Percentiles rank a stretch among this genome's conserved stretches.
These are phyloP conservation scores for Mortierella sp. DNA, from an alignment of 371 early-diverging fungal species.

Conservation along the genomic window DNA sequence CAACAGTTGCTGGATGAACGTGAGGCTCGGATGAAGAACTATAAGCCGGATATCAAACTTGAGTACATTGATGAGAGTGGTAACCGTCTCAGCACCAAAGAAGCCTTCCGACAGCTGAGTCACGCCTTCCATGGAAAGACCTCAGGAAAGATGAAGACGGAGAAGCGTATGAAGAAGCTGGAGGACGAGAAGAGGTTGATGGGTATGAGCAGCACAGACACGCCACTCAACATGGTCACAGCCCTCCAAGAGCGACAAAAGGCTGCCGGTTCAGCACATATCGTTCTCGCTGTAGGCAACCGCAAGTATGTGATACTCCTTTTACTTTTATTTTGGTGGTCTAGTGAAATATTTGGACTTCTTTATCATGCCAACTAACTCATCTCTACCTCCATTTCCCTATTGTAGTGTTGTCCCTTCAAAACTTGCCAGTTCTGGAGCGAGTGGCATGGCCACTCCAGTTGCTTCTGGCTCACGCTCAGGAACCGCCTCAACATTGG, in stretches of 20 bases:
- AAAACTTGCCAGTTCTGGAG: conserved; percentile 15
- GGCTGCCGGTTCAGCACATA: conserved; percentile 79
- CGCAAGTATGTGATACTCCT: conserved; percentile 53
- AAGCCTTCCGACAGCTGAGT: conserved; percentile 92
- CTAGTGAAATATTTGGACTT: not conserved
- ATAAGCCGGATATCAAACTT: conserved; percentile 90
- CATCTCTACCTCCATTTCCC: not conserved
- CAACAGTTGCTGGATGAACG: conserved; percentile 76
- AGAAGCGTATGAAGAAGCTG: conserved; percentile 84
- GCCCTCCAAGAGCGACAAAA: conserved; percentile 82
- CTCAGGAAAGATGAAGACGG: conserved; percentile 94
- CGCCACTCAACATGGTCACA: conserved; percentile 80
- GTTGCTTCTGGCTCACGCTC: conserved; percentile 23
- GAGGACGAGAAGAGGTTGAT: conserved; percentile 84
- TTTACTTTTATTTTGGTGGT: not conserved
- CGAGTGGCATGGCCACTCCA: conserved; percentile 33
- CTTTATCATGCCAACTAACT: not conserved
- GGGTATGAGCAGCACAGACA: conserved; percentile 82
- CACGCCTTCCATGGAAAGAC: conserved; percentile 96
- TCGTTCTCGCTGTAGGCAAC: conserved; percentile 86
- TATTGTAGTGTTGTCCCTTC: conserved; percentile 37
- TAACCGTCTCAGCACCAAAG: conserved; percentile 81
- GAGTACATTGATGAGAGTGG: conserved; percentile 93
- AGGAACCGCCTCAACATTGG: conserved; percentile 20
- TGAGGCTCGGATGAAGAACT: conserved; percentile 88